A percentile compares a stretch with the other conserved stretches of the same genome.
Conservation (phyloP, 148 eudicot species). For the Spergularia marina region DNA sequence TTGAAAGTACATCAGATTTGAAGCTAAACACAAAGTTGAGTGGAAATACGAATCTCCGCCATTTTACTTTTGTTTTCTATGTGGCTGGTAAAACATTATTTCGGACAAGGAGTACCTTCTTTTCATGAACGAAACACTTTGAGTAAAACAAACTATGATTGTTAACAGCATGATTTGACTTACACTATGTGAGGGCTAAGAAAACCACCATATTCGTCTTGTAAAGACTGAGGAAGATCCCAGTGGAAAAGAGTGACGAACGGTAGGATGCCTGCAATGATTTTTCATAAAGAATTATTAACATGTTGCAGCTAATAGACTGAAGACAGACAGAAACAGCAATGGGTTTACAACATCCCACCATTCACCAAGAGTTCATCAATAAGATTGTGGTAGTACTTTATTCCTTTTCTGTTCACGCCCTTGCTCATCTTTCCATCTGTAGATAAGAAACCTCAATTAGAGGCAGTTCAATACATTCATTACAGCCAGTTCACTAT, state of each 20-base stretch:
- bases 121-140: too few species aligned
- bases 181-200: conserved; percentile 34
- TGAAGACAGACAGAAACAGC: not conserved
- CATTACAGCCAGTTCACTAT: not conserved
- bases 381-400: conserved; percentile 38
- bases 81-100: not conserved
- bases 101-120: not conserved
- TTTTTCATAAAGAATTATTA: not conserved
- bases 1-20: not conserved
- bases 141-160: not conserved
- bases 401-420: conserved; percentile 31
- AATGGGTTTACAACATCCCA: not conserved
- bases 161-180: conserved; percentile 8
- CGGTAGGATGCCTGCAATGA: conserved; percentile 31
- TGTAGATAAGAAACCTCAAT: not conserved
- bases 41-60: too few species aligned
- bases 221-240: conserved; percentile 41
- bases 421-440: conserved; percentile 41
- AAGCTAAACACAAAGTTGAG: too few species aligned
- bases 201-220: conserved; percentile 47
- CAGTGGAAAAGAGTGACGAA: conserved; percentile 46
- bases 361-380: conserved; percentile 31
- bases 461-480: not conserved
- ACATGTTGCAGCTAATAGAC: not conserved
- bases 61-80: too few species aligned